phyloP scores from a whole-genome alignment of 257 asterid genomes.

The Penstemon eatonii region DNA sequence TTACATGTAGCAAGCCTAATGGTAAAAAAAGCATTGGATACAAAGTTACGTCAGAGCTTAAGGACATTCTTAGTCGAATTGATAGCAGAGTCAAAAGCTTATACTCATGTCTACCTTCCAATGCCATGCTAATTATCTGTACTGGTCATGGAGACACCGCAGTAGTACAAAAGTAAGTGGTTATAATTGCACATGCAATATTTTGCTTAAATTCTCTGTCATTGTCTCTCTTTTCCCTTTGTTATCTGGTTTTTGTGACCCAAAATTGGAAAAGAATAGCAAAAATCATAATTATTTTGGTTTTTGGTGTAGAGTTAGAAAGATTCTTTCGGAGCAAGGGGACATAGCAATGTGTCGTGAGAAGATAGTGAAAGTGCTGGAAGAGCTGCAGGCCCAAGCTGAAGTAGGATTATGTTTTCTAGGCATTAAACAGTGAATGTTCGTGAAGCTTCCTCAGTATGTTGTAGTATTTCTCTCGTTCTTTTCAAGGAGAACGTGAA shows the following conservation, averaged over 20 bases:
- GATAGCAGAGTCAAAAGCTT: constrained; percentile 63
- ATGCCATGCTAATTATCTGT: constrained; percentile 82
- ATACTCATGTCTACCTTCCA: constrained; percentile 65
- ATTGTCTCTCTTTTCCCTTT: background rate
- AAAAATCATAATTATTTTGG: background rate
- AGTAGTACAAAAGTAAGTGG: constrained; percentile 71
- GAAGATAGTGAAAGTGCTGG: constrained; percentile 84
- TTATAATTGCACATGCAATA: background rate
- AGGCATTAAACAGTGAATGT: constrained; percentile 63
- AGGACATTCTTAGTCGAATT: constrained; percentile 64
- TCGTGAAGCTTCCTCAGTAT: no score
- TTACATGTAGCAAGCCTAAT: constrained; percentile 64
- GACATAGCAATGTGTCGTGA: constrained; percentile 62
- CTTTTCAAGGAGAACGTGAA: no score
- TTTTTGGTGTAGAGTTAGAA: constrained; percentile 54
- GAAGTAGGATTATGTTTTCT: constrained; percentile 96
- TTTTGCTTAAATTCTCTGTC: constrained; percentile 15
- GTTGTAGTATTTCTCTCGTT: no score
- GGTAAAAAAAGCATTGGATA: constrained; percentile 49
- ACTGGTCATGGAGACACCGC: constrained; percentile 97
- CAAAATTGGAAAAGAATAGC: background rate
- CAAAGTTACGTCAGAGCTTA: constrained; percentile 63
- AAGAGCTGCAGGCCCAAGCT: constrained; percentile 94
- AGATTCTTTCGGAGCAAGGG: constrained; percentile 55
- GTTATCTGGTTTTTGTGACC: background rate